Conservation (phyloP, 805 yeast species). For the Ogataea paradorogensis region DNA sequence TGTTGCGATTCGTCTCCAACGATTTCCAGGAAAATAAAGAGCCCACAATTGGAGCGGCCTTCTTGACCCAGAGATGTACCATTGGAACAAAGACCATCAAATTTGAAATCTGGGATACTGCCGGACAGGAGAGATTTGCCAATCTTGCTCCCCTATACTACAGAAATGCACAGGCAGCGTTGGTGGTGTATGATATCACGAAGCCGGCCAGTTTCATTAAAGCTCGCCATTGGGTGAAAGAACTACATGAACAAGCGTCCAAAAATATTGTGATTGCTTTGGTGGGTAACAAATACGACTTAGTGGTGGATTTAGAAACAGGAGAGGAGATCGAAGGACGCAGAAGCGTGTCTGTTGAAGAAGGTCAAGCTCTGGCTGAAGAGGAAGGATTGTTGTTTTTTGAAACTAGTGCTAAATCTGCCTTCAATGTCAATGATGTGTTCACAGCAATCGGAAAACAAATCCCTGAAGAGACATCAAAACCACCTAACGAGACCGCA, state of each 20-base stretch:
- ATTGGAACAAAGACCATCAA: constrained; percentile 84
- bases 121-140: constrained; percentile 97
- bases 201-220: constrained; percentile 92
- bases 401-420: constrained; percentile 93
- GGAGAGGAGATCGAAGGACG: constrained; percentile 48
- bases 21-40: constrained; percentile 97
- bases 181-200: constrained; percentile 93
- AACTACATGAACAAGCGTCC: constrained; percentile 92
- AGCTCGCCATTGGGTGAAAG: constrained; percentile 98
- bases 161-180: constrained; percentile 95
- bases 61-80: constrained; percentile 87
- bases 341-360: constrained; percentile 80
- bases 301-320: constrained; percentile 51
- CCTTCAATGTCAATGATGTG: constrained; percentile 85
- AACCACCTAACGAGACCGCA: constrained; percentile 16
- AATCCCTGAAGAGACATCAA: constrained; percentile 52
- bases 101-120: constrained; percentile 95
- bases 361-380: constrained; percentile 82
- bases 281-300: constrained; percentile 89
- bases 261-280: constrained; percentile 88
- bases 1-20: constrained; percentile 86
- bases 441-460: constrained; percentile 85
- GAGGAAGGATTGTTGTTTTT: constrained; percentile 89
- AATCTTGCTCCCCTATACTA: constrained; percentile 96
- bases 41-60: constrained; percentile 98